Evolutionary conservation across 495 filamentous ascomycete species (phyloP), one percentile per base, ranked within the genome.

Genomic region (Penicillium subrubescens): DNA sequence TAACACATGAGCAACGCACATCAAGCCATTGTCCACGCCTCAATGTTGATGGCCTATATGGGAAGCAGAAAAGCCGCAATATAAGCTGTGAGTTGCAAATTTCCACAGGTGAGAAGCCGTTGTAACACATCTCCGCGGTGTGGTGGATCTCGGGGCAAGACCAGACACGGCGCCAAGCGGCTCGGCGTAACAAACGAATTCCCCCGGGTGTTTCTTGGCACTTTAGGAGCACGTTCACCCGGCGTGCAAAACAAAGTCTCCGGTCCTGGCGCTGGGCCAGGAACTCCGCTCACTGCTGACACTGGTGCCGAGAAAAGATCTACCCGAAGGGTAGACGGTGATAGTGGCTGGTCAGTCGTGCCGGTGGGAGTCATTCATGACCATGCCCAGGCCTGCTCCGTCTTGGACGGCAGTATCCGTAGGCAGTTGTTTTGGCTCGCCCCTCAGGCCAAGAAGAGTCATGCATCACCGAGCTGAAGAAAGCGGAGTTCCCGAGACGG

Each of bases 161-260:
- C n/a, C 34, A 59, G 54, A 41, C 35, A 44, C 43, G 31, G 25
- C 57, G 70, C 70, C 70, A 70, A 72, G 70, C 21, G 37, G 48
- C 57, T 66, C 60, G 67, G 65, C 62, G 63, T 54, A 57, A 29
- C 23, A 23, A 54, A 31, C 29, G 35, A 62, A 65, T 67, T 60
- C 51, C 60, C 48, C 70, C 67, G 70, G 66, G 61, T 56, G n/a
- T 34, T 55, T 44, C 68, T 71, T 71, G 68, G 68, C 68, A 34
- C 21, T 33, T 55, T 48, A 37, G 59, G 65, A 66, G 31, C 31
- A 34, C 59, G 29, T 50, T 43, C 55, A 37, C 21, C 53, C 58
- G 53, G 7, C 25, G 25, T 5, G 34, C 46, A 43, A 8, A 4
- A 12, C 7, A 33, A 52, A 21, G 53, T 10, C 34, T 57, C 43